Conservation (phyloP, 1,139 yeast species). For the Debaryomycetaceae sp. region DNA sequence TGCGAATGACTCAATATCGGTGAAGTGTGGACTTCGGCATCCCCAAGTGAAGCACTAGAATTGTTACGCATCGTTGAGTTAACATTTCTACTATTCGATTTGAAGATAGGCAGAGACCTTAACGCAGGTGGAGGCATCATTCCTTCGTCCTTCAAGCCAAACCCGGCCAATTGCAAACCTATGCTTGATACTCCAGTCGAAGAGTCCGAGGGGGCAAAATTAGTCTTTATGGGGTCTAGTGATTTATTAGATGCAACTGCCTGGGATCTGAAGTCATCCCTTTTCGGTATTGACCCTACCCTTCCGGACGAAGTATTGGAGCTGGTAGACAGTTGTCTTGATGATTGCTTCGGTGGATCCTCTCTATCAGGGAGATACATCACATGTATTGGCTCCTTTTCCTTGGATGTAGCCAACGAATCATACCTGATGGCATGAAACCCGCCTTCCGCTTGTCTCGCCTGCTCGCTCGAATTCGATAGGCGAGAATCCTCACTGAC, state of each 20-base stretch:
- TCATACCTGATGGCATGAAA: conserved; percentile 39
- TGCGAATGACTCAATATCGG: background rate
- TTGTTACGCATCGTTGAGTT: conserved; percentile 9
- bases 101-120: background rate
- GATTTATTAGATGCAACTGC: background rate
- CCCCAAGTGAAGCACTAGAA: conserved; percentile 12
- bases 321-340: conserved; percentile 14
- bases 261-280: background rate
- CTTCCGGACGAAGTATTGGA: conserved; percentile 11
- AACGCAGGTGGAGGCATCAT: conserved; percentile 20
- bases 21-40: conserved; percentile 2
- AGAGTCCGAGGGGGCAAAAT: background rate
- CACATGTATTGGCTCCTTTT: conserved; percentile 27
- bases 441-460: background rate
- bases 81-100: background rate
- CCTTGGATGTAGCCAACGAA: conserved; percentile 15
- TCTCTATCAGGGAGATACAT: conserved; percentile 23
- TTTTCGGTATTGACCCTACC: background rate
- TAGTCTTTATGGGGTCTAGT: background rate
- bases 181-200: background rate
- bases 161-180: conserved; percentile 22
- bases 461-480: background rate
- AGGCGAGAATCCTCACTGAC: background rate
- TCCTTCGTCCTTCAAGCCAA: conserved; percentile 26
- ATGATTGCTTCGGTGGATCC: conserved; percentile 5